phyloP scores from a whole-genome alignment of 495 filamentous ascomycete species.

The Trichoderma gamsii region DNA sequence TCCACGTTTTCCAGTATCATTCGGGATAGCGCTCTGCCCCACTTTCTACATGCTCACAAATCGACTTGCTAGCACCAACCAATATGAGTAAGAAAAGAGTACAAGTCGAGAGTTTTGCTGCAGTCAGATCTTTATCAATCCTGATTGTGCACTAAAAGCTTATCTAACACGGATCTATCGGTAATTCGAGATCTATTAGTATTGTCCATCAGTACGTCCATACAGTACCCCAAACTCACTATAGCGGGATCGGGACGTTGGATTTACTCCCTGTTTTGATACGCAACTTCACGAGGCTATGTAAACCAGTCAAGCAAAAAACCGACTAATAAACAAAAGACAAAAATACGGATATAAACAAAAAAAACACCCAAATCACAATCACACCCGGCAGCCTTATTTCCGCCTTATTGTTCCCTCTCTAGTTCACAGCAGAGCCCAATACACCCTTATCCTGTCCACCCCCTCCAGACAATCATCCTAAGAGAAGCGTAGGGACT shows the following conservation, averaged over 20 bases:
- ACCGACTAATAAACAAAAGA: neutral
- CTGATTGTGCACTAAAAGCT: neutral
- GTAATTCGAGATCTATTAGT: neutral
- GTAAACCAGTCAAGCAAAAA: neutral
- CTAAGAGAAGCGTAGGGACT: neutral
- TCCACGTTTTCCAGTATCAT: neutral
- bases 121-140: conserved; percentile 11
- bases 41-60: conserved; percentile 8
- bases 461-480: neutral
- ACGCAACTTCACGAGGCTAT: neutral
- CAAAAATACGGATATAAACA: neutral
- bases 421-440: neutral
- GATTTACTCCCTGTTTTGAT: neutral
- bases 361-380: neutral
- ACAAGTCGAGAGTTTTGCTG: neutral
- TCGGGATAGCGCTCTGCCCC: neutral
- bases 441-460: neutral
- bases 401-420: neutral
- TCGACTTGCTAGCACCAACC: neutral
- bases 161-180: neutral
- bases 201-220: neutral
- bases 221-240: neutral
- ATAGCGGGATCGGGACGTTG: neutral
- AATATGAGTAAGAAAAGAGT: too few species aligned
- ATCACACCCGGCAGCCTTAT: neutral